Percentiles rank a stretch among this genome's conserved stretches.
These are phyloP conservation scores for Amanita jacksonii DNA, from an alignment of 768 basidiomycete species.

Conservation along the genomic window DNA sequence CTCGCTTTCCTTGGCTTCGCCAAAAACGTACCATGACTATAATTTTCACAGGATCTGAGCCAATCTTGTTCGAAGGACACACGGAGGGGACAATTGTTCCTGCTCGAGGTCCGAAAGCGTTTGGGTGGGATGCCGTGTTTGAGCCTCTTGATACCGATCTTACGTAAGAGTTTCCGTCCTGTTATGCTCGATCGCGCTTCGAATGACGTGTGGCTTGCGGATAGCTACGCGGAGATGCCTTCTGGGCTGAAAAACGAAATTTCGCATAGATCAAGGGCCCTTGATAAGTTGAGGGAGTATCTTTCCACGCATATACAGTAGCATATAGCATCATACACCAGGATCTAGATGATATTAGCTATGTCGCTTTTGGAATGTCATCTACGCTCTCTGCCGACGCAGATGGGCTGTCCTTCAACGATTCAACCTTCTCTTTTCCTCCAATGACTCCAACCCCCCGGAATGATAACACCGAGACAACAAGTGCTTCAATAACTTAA, in stretches of 20 bases:
- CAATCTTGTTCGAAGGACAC: slow-evolving; percentile 68
- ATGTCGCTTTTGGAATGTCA: too few species aligned
- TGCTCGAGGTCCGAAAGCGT: slow-evolving; percentile 64
- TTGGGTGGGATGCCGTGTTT: slow-evolving; percentile 91
- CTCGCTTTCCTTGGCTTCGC: background rate
- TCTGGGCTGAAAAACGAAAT: slow-evolving; percentile 58
- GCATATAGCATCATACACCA: too few species aligned
- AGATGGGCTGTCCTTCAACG: too few species aligned
- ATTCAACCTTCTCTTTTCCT: too few species aligned
- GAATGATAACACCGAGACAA: too few species aligned
- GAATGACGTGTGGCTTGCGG: slow-evolving; percentile 3
- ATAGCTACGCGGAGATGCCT: slow-evolving; percentile 72
- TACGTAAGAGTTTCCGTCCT: slow-evolving; percentile 46
- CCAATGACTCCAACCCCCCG: too few species aligned
- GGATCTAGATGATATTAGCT: too few species aligned
- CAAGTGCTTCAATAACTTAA: too few species aligned
- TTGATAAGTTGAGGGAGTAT: slow-evolving; percentile 54
- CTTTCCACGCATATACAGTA: slow-evolving; percentile 24
- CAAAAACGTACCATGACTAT: background rate
- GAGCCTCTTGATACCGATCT: slow-evolving; percentile 64
- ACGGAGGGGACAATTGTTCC: slow-evolving; percentile 89
- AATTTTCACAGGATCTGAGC: slow-evolving; percentile 39
- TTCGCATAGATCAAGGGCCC: slow-evolving; percentile 64
- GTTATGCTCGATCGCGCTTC: background rate
- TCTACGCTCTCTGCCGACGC: too few species aligned